Percentiles rank a stretch among this genome's conserved stretches.
These are phyloP conservation scores for Microsporum ferrugineum DNA, from an alignment of 2,329 filamentous ascomycete species.

Conservation along the genomic window DNA sequence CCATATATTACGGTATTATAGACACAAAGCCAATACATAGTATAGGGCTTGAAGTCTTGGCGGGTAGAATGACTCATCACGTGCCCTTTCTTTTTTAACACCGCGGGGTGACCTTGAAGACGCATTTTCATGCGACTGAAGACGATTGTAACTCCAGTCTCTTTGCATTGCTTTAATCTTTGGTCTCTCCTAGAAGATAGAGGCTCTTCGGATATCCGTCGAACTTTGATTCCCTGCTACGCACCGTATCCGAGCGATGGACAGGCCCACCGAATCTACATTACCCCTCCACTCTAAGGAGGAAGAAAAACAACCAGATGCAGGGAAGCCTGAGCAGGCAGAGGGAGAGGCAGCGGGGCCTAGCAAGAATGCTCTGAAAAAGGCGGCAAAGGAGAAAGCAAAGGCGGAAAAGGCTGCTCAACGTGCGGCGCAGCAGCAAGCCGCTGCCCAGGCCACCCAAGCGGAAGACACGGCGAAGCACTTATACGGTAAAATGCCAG, in stretches of 20 bases:
- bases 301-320: constrained; percentile 7
- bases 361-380: constrained; percentile 75
- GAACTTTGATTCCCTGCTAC: not conserved
- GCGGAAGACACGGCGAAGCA: constrained; percentile 52
- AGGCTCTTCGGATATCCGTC: not conserved
- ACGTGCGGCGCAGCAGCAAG: constrained; percentile 63
- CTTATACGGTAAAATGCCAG: constrained; percentile 64
- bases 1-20: not conserved
- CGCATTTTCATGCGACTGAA: not conserved
- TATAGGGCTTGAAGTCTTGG: constrained; percentile 9
- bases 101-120: not conserved
- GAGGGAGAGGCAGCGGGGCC: constrained; percentile 35
- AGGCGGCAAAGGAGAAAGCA: constrained; percentile 80
- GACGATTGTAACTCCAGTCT: not conserved
- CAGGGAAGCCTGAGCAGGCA: constrained; percentile 13
- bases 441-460: constrained; percentile 53
- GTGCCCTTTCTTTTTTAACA: not conserved
- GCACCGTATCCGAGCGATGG: constrained; percentile 9
- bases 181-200: not conserved
- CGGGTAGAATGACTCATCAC: constrained; percentile 7
- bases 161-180: not conserved
- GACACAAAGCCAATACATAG: not conserved
- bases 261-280: constrained; percentile 10
- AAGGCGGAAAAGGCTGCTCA: constrained; percentile 65
- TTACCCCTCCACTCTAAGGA: constrained; percentile 12